Percentiles rank a stretch among this genome's conserved stretches.
phyloP scores from a whole-genome alignment of 2,329 filamentous ascomycete species.

The Atkinsonella texensis region DNA sequence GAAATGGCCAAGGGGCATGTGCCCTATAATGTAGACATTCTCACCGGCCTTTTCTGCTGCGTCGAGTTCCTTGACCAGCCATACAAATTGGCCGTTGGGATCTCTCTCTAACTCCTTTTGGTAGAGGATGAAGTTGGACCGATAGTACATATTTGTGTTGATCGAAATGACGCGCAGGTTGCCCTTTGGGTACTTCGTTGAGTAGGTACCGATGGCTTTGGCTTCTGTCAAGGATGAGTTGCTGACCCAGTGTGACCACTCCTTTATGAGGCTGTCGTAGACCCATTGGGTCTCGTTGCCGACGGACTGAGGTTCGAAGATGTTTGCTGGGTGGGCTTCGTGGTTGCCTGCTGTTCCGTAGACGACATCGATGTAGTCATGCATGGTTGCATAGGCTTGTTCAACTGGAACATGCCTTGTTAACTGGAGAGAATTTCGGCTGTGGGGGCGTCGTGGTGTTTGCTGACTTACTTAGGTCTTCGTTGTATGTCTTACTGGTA shows the following conservation, averaged over 20 bases:
- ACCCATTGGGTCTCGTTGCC: slow-evolving; percentile 36
- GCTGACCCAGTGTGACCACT: slow-evolving; percentile 38
- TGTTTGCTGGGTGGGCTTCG: slow-evolving; percentile 40
- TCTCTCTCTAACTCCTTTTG: slow-evolving; percentile 33
- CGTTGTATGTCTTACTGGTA: slow-evolving; percentile 23
- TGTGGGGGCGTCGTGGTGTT: too few species aligned
- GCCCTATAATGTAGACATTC: slow-evolving; percentile 43
- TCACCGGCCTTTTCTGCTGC: slow-evolving; percentile 37
- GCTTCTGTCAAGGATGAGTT: slow-evolving; percentile 17
- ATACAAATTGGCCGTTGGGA: slow-evolving; percentile 38
- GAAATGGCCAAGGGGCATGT: slow-evolving; percentile 38
- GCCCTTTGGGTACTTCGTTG: slow-evolving; percentile 28
- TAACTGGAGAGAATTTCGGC: not conserved
- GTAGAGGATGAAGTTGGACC: slow-evolving; percentile 45
- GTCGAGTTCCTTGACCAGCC: slow-evolving; percentile 40
- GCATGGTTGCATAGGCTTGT: slow-evolving; percentile 35
- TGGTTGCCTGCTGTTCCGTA: slow-evolving; percentile 47
- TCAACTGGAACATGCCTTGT: slow-evolving; percentile 19
- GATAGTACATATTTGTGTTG: slow-evolving; percentile 49
- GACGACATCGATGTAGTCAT: slow-evolving; percentile 27
- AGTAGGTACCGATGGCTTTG: slow-evolving; percentile 35
- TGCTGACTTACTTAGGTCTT: slow-evolving; percentile 14
- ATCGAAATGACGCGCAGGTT: slow-evolving; percentile 46
- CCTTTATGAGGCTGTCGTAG: slow-evolving; percentile 33
- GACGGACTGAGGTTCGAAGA: slow-evolving; percentile 31